A percentile compares a stretch with the other conserved stretches of the same genome.
Evolutionary conservation across 768 basidiomycete genomes (phyloP).

Genomic region (Stropharia rugosoannulata): DNA sequence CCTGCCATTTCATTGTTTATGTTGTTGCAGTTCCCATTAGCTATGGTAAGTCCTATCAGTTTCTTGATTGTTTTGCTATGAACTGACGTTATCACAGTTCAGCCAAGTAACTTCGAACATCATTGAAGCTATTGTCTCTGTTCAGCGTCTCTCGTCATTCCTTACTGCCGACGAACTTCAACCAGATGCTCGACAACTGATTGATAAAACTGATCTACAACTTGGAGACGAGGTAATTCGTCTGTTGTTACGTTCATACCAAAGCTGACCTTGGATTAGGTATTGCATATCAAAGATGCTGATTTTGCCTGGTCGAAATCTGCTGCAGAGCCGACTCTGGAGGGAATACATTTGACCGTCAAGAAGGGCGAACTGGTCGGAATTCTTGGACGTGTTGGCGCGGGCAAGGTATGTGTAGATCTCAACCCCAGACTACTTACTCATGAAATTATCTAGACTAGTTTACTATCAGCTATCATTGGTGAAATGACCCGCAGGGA

Average conservation of each 20-base stretch:
- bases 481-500: constrained; percentile 83
- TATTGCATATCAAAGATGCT: constrained; percentile 69
- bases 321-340: constrained; percentile 59
- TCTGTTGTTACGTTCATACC: not conserved
- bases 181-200: constrained; percentile 63
- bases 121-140: constrained; percentile 85
- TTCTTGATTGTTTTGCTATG: not conserved
- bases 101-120: constrained; percentile 74
- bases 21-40: constrained; percentile 83
- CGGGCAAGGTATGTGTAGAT: constrained; percentile 67
- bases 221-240: constrained; percentile 57
- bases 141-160: constrained; percentile 75
- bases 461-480: constrained; percentile 75
- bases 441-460: constrained; percentile 46
- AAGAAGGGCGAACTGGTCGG: constrained; percentile 85
- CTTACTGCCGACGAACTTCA: constrained; percentile 81
- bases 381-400: constrained; percentile 86
- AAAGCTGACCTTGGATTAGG: constrained; percentile 26
- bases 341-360: constrained; percentile 72
- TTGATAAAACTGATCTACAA: constrained; percentile 39
- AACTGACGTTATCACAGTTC: constrained; percentile 40
- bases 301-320: constrained; percentile 81
- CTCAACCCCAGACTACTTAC: not conserved
- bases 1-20: constrained; percentile 92
- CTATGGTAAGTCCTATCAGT: constrained; percentile 53